Percentiles rank a stretch among this genome's conserved stretches.
Conservation (phyloP, 129 eudicot genomes). For the Flaveria sonorensis region DNA sequence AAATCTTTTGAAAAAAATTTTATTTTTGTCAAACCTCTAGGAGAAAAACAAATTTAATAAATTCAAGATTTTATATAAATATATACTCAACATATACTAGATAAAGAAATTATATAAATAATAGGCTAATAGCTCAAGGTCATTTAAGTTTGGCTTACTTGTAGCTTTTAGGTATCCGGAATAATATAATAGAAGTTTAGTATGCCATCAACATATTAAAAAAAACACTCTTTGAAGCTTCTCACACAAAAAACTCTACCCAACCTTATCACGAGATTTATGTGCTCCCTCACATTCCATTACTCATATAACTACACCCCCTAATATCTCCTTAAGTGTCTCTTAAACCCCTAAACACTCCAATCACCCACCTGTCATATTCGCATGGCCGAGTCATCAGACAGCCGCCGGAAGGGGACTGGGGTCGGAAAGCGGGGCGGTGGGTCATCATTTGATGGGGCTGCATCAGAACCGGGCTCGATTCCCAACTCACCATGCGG, state of each 20-base stretch:
- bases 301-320: conserved; percentile 45
- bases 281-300: conserved; percentile 49
- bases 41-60: no score
- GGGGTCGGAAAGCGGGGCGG: conserved; percentile 45
- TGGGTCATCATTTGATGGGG: conserved; percentile 8
- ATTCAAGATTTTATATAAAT: no score
- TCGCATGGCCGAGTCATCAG: conserved; percentile 58
- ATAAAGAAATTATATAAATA: no score
- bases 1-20: no score
- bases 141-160: no score
- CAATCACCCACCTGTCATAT: conserved; percentile 19
- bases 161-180: background rate
- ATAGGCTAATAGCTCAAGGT: no score
- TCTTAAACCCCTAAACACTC: conserved; percentile 12
- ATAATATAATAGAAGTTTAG: conserved; percentile 38
- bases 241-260: conserved; percentile 43
- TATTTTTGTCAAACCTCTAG: no score
- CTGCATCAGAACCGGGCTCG: conserved; percentile 21
- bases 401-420: conserved; percentile 35
- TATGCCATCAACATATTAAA: conserved; percentile 1
- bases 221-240: conserved; percentile 33
- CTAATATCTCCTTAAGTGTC: conserved; percentile 28
- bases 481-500: conserved; percentile 67
- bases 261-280: conserved; percentile 73
- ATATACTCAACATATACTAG: no score